phyloP scores from a whole-genome alignment of 768 basidiomycete species.

The Lentinula edodes region DNA sequence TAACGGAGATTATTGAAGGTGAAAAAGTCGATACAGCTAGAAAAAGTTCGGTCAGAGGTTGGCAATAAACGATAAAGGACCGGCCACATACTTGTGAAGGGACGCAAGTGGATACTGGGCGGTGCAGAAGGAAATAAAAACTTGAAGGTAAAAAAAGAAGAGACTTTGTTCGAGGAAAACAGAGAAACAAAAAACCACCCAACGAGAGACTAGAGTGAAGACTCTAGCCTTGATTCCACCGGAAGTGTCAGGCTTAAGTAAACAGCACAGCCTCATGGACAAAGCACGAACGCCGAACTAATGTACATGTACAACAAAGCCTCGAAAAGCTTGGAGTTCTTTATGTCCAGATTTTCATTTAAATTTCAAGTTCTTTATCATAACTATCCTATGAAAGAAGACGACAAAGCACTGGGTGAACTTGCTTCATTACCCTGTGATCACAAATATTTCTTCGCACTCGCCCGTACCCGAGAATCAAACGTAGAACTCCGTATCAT shows the following conservation, averaged over 20 bases:
- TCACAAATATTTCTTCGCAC: slow-evolving; percentile 79
- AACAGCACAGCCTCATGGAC: neutral
- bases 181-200: slow-evolving; percentile 23
- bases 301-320: too few species aligned
- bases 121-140: slow-evolving; percentile 25
- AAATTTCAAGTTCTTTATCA: too few species aligned
- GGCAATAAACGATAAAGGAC: slow-evolving; percentile 8
- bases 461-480: slow-evolving; percentile 77
- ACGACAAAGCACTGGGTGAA: neutral
- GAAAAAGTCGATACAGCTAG: slow-evolving; percentile 27
- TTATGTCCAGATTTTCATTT: too few species aligned
- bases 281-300: neutral
- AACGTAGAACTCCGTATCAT: slow-evolving; percentile 76
- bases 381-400: too few species aligned
- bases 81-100: slow-evolving; percentile 10
- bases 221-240: neutral
- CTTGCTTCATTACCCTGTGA: neutral
- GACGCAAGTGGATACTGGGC: slow-evolving; percentile 13
- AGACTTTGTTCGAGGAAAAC: slow-evolving; percentile 7
- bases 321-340: too few species aligned
- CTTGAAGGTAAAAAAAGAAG: slow-evolving; percentile 14
- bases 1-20: slow-evolving; percentile 23
- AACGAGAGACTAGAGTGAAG: slow-evolving; percentile 24
- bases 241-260: neutral
- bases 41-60: slow-evolving; percentile 8